Evolutionary conservation across 225 moss, liverwort and hornwort genomes (phyloP).

Genomic region (Pseudisothecium myosuroides): DNA sequence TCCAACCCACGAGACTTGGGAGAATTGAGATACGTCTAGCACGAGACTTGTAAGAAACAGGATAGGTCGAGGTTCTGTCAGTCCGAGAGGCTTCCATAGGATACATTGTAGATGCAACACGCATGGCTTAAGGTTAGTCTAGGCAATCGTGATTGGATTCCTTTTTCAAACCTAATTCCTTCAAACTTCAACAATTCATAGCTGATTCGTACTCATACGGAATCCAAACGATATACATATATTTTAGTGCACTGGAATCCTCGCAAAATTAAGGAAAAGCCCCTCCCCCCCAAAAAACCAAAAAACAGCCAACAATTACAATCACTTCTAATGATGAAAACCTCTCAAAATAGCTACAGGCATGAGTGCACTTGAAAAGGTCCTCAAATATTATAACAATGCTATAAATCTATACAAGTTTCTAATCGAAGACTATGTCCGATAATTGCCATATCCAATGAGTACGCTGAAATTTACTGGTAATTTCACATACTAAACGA

Average conservation of each 20-base stretch:
- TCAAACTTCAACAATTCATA: neutral
- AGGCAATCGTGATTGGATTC: neutral
- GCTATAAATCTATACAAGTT: neutral
- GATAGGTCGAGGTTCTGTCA: neutral
- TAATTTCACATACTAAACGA: neutral
- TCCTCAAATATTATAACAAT: neutral
- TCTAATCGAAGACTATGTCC: neutral
- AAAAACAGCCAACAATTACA: neutral
- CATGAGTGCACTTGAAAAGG: neutral
- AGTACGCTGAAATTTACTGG: neutral
- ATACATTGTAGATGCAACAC: neutral
- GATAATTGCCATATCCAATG: neutral
- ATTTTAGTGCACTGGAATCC: neutral
- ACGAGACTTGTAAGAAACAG: neutral
- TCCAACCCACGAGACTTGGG: neutral
- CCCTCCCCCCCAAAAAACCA: accelerated
- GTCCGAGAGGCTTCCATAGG: neutral
- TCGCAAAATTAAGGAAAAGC: neutral
- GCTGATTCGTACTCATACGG: neutral
- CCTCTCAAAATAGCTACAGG: neutral
- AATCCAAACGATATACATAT: neutral
- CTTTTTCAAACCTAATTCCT: neutral
- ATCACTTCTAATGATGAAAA: neutral
- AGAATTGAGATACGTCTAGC: neutral
- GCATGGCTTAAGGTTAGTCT: neutral